A percentile compares a stretch with the other conserved stretches of the same genome.
Evolutionary conservation across 2,329 filamentous ascomycete species (phyloP).

Genomic region (Fusarium continuum): DNA sequence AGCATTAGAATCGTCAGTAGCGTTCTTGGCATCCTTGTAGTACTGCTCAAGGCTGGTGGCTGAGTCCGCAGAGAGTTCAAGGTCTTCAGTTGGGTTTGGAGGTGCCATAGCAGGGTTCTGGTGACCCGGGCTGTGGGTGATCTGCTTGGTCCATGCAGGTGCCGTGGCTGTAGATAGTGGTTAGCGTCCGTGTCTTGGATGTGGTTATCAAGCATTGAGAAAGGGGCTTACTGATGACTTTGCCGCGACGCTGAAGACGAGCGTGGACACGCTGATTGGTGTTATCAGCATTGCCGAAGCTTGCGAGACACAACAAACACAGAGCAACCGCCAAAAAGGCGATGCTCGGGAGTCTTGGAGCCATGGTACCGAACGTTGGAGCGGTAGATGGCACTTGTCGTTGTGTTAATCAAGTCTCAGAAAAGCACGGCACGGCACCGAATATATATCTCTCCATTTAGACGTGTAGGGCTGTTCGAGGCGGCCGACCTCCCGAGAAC

Average conservation of each 20-base stretch:
- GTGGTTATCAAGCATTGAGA: not conserved
- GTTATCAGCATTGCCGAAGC: not conserved
- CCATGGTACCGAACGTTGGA: not conserved
- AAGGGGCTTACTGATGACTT: conserved; percentile 1
- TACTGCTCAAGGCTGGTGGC: not conserved
- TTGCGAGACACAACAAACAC: not conserved
- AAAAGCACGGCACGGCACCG: not conserved
- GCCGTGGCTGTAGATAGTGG: not conserved
- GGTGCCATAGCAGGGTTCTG: conserved; percentile 10
- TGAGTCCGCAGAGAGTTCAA: not conserved
- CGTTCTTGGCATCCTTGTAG: conserved; percentile 6
- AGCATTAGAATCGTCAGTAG: not conserved
- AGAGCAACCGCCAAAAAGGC: conserved; percentile 1
- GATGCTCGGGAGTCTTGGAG: not conserved
- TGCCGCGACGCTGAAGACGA: not conserved
- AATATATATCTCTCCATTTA: not conserved
- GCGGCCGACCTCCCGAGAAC: not conserved
- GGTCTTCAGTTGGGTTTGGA: not conserved
- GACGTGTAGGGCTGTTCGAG: not conserved
- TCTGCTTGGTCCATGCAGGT: conserved; percentile 7
- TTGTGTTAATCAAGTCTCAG: not conserved
- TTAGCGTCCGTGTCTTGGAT: not conserved
- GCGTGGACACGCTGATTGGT: not conserved
- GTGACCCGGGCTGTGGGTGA: not conserved
- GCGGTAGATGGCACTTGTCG: not conserved